A percentile compares a stretch with the other conserved stretches of the same genome.
These are phyloP conservation scores for Penicillium malachiteum DNA, from an alignment of 495 filamentous ascomycete species.

Conservation along the genomic window DNA sequence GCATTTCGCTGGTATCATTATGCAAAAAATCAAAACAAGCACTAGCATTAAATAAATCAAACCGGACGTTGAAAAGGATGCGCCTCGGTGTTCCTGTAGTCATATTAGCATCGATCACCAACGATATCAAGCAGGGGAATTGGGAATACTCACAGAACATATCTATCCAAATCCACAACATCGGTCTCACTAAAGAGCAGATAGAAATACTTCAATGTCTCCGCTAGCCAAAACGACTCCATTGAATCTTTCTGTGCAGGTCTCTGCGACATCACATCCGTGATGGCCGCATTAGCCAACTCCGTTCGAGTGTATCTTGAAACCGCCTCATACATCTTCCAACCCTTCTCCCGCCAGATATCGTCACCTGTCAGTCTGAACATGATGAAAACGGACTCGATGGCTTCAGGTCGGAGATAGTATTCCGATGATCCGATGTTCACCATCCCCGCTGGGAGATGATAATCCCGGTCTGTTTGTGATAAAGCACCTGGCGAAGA, in stretches of 20 bases:
- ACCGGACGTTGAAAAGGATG: conserved; percentile 52
- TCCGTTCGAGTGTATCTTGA: conserved; percentile 62
- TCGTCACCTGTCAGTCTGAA: conserved; percentile 84
- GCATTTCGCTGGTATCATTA: conserved; percentile 33
- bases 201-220: conserved; percentile 98
- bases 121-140: background rate
- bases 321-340: conserved; percentile 85
- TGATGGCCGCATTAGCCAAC: conserved; percentile 69
- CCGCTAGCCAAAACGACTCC: conserved; percentile 96
- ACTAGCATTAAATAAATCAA: conserved; percentile 17
- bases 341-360: conserved; percentile 80
- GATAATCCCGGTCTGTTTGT: background rate
- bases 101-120: background rate
- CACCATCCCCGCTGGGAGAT: conserved; percentile 57
- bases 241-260: conserved; percentile 53
- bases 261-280: conserved; percentile 62
- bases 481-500: conserved; percentile 6
- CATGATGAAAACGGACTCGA: conserved; percentile 95
- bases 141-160: conserved; percentile 63
- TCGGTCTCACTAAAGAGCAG: conserved; percentile 78
- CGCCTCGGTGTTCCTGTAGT: conserved; percentile 53
- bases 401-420: conserved; percentile 87
- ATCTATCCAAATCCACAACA: conserved; percentile 79
- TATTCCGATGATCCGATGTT: conserved; percentile 61
- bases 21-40: conserved; percentile 12